Evolutionary conservation across 108 stramenopile species (phyloP), one percentile per base, ranked within the genome.

Genomic region (Hondaea fermentalgiana): DNA sequence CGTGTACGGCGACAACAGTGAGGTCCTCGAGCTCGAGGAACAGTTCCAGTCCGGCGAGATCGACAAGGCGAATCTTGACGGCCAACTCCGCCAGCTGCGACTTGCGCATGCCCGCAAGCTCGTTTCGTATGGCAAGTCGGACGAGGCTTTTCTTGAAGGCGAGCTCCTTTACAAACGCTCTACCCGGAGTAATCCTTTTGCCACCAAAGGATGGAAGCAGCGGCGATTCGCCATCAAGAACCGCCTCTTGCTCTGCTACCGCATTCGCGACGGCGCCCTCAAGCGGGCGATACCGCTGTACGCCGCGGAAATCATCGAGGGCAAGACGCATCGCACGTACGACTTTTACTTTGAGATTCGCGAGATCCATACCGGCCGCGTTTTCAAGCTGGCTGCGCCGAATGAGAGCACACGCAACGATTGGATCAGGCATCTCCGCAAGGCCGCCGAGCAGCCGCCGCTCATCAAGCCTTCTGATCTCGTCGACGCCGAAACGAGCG

Each of bases 191-290:
- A 92, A 94, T 35, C 92, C 90, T 3, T 83, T 83, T 12, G 76
- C 76, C 6, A 12, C 49, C n/a, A 83, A 83, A 23, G 76, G 88
- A n/a, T 98, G 98, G 98, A 97, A 97, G 89, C 92, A 76, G 44
- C 95, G 97, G 10, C 97, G 96, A 90, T 98, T 98, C 93, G 95
- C 94, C 53, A 93, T 99, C 25, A 95, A 96, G 91, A 95, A 98
- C 60, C 94, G 96, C 8, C 97, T 99, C 93, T 92, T 99, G n/a
- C 96, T 97, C 87, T 98, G 98, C 91, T 83, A 53, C 51, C 45
- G 49, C 6, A 83, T 53, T 12, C 49, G 51, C 25, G 51, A 53
- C 51, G 28, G 28, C 51, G 51, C 76, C 10, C 76, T 83, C 49
- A 83, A 83, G 28, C 45, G 76, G 10, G 76, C 76, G 19, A 53